Evolutionary conservation across 2,329 filamentous ascomycete species (phyloP), one percentile per base, ranked within the genome.

Genomic region (Pseudocercospora pini-densiflorae): DNA sequence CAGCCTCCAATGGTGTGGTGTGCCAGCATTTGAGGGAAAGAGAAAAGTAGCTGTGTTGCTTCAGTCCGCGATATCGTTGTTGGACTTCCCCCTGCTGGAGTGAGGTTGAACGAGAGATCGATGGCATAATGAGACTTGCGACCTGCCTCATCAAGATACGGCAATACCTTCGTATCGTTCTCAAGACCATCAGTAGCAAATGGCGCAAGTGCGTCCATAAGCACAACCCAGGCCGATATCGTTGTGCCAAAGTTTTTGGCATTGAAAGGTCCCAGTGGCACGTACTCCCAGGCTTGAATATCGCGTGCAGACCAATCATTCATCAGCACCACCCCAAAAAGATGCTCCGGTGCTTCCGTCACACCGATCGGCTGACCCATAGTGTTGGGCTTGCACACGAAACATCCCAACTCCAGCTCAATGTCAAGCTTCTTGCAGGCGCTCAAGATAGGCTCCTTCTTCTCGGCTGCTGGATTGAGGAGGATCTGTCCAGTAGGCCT

Each of bases 221-320:
- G 81, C 3, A 95, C 90, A 1, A 95, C 87, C 92, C 92, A 95
- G 0, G 91, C 86, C 68, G 89, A 91, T 71, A 95, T 90, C 0
- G 87, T 91, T 0, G 91, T 92, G 3, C 86, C 90, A 75, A 95
- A 94, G 77, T 94, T 94, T 85, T 96, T 95, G 24, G 88, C 85
- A 68, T 92, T 93, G 81, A 95, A 94, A 0, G 92, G 92, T 0
- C 92, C 92, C 3, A 71, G 81, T 0, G 92, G 92, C 8, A 94
- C 85, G 71, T 94, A 94, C 78, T 96, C 92, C 91, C 91, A 95
- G 0, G 86, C 86, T 76, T 96, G 92, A 59, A 95, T 89, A 72
- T 95, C 92, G 69, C 92, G 83, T 4, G 92, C 92, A 62, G 89
- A 92, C 92, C 92, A 96, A 79, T 96, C 92, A 72, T 96, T 96